Conservation (phyloP, 2,329 filamentous ascomycete genomes). For the Daldinia sp. region DNA sequence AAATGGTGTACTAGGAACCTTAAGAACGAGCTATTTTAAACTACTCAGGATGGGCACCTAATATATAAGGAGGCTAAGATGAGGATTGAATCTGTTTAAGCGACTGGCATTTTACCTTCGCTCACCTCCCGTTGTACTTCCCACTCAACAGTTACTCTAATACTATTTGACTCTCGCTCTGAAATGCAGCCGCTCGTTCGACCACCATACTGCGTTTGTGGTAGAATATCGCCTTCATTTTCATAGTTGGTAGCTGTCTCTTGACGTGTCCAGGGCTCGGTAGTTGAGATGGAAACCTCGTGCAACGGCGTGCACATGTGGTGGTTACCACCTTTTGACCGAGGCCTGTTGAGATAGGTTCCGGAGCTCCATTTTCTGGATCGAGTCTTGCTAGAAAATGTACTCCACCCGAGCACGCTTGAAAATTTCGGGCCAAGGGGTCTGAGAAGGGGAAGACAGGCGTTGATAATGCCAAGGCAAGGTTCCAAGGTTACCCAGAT, state of each 20-base stretch:
- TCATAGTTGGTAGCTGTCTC: not conserved
- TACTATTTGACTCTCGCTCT: not conserved
- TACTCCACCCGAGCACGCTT: not conserved
- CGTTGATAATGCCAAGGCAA: not conserved
- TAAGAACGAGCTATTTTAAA: not conserved
- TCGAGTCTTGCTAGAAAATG: not conserved
- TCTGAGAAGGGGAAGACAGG: conserved; percentile 4
- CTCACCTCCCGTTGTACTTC: not conserved
- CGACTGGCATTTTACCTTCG: not conserved
- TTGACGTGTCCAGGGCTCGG: not conserved
- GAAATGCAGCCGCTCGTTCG: not conserved
- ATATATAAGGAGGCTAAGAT: not conserved
- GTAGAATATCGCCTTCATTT: not conserved
- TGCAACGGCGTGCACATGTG: not conserved
- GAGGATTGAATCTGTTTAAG: not conserved
- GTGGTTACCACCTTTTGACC: not conserved
- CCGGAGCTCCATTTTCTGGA: not conserved
- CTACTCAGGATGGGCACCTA: not conserved
- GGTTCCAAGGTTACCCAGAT: conserved; percentile 3
- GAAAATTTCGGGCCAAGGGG: not conserved
- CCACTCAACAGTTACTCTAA: conserved; percentile 2
- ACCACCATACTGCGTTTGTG: not conserved
- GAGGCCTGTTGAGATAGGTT: not conserved
- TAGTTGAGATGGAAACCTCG: not conserved
- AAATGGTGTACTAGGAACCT: not conserved